phyloP scores from a whole-genome alignment of 23 red algal genomes.

The Chondrus crispus region DNA sequence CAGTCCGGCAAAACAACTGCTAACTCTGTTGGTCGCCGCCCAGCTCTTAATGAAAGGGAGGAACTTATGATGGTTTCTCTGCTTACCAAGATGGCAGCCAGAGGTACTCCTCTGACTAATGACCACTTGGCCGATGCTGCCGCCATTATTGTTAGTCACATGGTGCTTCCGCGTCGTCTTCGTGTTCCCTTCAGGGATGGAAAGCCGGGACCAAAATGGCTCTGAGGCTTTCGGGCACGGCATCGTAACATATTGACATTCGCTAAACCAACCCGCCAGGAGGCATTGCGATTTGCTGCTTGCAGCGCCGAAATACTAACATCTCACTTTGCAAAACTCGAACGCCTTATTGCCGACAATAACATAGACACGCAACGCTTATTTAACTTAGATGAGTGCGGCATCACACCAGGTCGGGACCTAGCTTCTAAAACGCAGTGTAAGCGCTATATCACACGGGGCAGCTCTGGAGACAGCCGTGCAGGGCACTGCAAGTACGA shows the following conservation, averaged over 20 bases:
- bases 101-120: not conserved
- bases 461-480: not conserved
- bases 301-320: not conserved
- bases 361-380: not conserved
- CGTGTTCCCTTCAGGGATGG: not conserved
- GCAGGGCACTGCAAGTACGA: not conserved
- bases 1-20: not conserved
- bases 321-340: not conserved
- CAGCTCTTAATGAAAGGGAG: not conserved
- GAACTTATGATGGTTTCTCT: not conserved
- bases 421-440: not conserved
- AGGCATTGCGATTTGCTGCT: not conserved
- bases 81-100: not conserved
- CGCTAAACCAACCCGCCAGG: not conserved
- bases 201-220: not conserved
- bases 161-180: not conserved
- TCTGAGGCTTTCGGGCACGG: not conserved
- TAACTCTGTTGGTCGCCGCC: not conserved
- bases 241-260: not conserved
- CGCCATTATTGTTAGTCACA: not conserved
- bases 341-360: not conserved
- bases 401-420: constrained; percentile 14
- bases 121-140: not conserved
- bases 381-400: constrained; percentile 9
- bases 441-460: not conserved